Evolutionary conservation across 75 land plant genomes (phyloP).

Genomic region (Azolla pinnata): DNA sequence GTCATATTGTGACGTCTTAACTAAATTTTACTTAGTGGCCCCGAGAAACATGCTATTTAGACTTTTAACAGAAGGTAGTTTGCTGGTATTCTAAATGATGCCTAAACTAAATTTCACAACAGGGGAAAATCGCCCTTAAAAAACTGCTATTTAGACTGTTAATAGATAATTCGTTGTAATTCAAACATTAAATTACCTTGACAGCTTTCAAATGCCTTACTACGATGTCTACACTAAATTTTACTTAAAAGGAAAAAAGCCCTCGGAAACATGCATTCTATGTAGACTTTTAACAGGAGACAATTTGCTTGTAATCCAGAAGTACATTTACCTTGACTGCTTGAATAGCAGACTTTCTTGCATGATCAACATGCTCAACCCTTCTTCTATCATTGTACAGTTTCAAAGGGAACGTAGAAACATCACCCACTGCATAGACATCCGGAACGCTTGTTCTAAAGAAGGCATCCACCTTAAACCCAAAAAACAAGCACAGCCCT

Average conservation of each 20-base stretch:
- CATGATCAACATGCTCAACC: constrained; percentile 97
- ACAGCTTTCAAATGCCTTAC: not conserved
- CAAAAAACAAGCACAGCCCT: not conserved
- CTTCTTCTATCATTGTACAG: constrained; percentile 64
- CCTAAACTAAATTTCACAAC: too few species aligned
- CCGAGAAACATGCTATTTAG: too few species aligned
- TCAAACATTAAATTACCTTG: not conserved
- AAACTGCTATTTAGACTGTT: too few species aligned
- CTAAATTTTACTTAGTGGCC: too few species aligned
- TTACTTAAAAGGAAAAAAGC: not conserved
- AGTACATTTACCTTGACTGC: constrained; percentile 89
- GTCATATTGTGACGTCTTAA: too few species aligned
- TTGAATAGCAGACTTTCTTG: constrained; percentile 94
- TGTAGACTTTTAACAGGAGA: not conserved
- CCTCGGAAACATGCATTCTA: not conserved
- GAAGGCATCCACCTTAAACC: constrained; percentile 71
- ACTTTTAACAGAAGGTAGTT: too few species aligned
- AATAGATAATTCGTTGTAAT: not conserved
- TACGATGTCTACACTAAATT: not conserved
- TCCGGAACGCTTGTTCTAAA: constrained; percentile 78
- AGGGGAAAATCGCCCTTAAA: too few species aligned
- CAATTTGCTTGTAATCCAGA: constrained; percentile 22
- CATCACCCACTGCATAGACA: constrained; percentile 29
- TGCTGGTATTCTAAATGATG: too few species aligned
- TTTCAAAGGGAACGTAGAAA: constrained; percentile 89